A percentile compares a stretch with the other conserved stretches of the same genome.
phyloP scores from a whole-genome alignment of 306 rosid genomes.

The Vigna radiata region DNA sequence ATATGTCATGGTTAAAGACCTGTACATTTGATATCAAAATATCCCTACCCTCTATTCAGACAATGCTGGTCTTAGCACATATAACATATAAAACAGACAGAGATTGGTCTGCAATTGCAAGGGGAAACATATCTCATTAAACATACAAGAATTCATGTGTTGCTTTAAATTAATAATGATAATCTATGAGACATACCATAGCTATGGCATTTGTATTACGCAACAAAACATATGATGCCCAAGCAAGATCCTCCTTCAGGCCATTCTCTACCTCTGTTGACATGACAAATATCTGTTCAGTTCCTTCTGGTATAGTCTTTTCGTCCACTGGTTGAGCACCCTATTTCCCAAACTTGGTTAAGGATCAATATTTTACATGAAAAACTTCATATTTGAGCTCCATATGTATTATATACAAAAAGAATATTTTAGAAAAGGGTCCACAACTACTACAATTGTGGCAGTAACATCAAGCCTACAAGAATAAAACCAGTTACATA shows the following conservation, averaged over 20 bases:
- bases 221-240: slow-evolving; percentile 84
- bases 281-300: slow-evolving; percentile 80
- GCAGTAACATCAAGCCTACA: not conserved
- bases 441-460: not conserved
- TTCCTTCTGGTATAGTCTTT: slow-evolving; percentile 67
- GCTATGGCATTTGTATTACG: slow-evolving; percentile 78
- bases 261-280: slow-evolving; percentile 57
- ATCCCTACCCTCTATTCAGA: too few species aligned
- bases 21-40: too few species aligned
- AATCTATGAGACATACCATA: slow-evolving; percentile 55
- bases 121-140: too few species aligned
- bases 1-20: too few species aligned
- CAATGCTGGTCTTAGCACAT: too few species aligned
- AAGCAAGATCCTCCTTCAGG: slow-evolving; percentile 84
- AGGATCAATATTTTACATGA: slow-evolving; percentile 30
- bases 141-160: not conserved
- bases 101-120: too few species aligned
- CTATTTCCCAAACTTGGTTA: slow-evolving; percentile 44
- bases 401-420: not conserved
- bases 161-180: slow-evolving; percentile 11
- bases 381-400: slow-evolving; percentile 30
- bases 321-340: slow-evolving; percentile 77
- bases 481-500: slow-evolving; percentile 32
- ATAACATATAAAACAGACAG: too few species aligned
- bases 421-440: not conserved